Evolutionary conservation across 2,329 filamentous ascomycete genomes (phyloP), one percentile per base, ranked within the genome.

Genomic region (Cytospora piceicola): DNA sequence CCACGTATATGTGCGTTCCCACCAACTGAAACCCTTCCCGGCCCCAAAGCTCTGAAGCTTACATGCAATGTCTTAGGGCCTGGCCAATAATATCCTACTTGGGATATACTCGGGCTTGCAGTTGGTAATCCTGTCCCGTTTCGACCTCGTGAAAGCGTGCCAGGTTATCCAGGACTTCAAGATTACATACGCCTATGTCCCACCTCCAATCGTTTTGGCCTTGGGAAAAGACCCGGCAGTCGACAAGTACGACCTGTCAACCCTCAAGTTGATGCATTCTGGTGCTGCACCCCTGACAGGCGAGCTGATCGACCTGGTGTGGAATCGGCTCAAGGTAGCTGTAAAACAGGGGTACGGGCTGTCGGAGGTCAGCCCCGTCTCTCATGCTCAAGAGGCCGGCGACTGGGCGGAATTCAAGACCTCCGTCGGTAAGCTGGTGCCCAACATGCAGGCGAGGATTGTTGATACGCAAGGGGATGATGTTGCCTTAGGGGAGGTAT

Each of bases 321-420:
- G 92, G 81, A 77, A 85, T 24, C 87, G 93, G 9, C 86, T 95
- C 66, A 88, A 88, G 60, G 83, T 96, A 24, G 89, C 90, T 2
- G 88, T 97, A 67, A 97, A 97, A 81, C 94, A 98, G 78, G 94
- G 92, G 22, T 98, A 97, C 74, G 94, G 94, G 0, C 83, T 98
- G 6, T 93, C 89, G 6, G 94, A 98, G 80, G 96, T 93, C 17
- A 89, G 89, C 30, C 93, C 94, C 0, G 90, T 88, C 1, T 91
- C 92, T 0, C 89, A 93, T 71, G 86, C 87, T 12, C 92, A 93
- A 77, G 80, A 83, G 9, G 89, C 91, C 81, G 85, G 87, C 42
- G 89, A 92, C 70, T 97, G 93, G 92, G 81, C 87, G 68, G 87
- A 83, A 58, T 87, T 85, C 56, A 88, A 94, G 71, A 94, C 93